Evolutionary conservation across 441 rosid species (phyloP), one percentile per base, ranked within the genome.

Genomic region (Eutrema salsugineum): DNA sequence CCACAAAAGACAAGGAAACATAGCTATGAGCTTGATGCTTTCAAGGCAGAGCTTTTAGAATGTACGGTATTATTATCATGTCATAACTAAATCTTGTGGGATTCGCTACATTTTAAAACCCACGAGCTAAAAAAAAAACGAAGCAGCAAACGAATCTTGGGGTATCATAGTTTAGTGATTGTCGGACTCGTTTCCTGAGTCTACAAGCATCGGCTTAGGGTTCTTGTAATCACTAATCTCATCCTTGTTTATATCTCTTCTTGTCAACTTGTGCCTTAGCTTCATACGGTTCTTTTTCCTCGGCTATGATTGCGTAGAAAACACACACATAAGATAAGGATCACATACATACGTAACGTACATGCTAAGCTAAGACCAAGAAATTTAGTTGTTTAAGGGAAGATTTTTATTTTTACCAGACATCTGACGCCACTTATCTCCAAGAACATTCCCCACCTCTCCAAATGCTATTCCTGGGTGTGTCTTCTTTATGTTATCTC

Each of bases 401-500:
- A 71, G 5, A 8, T 32, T 59, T 19, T 11, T 10, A 1, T 19
- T 15, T 57, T 68, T 79, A 89, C 98, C 91, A 46, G 97, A 63
- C 97, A 94, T 71, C 72, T 84, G 82, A 35, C 88, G 85, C 98
- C 98, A 92, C 77, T 80, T 89, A 1, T 91, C 99, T 42, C 96
- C 98, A 27, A 91, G 87, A 42, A 81, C 84, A 80, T 83, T 88
- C 4, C 84, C 84, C 16, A 87, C 80, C 4, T 83, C 97, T 14
- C 86, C 80, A 58, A 92, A 88, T 28, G 85, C 83, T 71, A 93
- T 79, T 71, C 98, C 96, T 8, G 98, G 96, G 78, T 91, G 77
- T 39, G 70, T 83, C 80, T 83, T 89, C 89, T 78, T 90, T 58
- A 95, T 77, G 81, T 85, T 89, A 85, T 93, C 98, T 77, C 97